Percentiles rank a stretch among this genome's conserved stretches.
These are phyloP conservation scores for Entamoeba dispar DNA, from an alignment of 208 protist species.

Conservation along the genomic window DNA sequence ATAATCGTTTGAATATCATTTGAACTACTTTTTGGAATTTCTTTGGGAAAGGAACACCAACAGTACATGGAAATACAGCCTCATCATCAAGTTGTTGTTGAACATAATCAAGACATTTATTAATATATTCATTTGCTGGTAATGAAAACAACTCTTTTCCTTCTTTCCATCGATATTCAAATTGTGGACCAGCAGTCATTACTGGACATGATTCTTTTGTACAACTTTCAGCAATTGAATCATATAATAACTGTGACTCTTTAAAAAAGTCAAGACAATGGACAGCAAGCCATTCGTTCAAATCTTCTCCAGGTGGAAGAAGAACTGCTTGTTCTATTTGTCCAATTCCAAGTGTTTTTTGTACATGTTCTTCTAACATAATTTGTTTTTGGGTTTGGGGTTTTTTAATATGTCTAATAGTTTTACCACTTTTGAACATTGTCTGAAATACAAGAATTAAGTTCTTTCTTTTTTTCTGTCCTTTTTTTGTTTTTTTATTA, in stretches of 20 bases:
- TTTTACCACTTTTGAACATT: background rate
- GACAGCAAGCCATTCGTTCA: slow-evolving; percentile 28
- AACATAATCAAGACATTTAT: slow-evolving; percentile 84
- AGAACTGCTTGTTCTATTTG: slow-evolving; percentile 15
- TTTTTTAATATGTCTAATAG: background rate
- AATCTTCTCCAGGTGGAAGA: slow-evolving; percentile 22
- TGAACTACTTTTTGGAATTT: slow-evolving; percentile 61
- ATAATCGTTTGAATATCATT: slow-evolving; percentile 83
- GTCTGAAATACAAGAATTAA: too few relatives aligned
- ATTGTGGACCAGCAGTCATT: slow-evolving; percentile 11
- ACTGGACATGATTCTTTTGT: slow-evolving; percentile 35
- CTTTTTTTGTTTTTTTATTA: too few relatives aligned
- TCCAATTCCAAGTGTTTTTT: slow-evolving; percentile 25
- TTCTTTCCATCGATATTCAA: slow-evolving; percentile 84
- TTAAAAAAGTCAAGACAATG: slow-evolving; percentile 86
- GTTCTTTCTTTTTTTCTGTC: too few relatives aligned
- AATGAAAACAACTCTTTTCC: slow-evolving; percentile 62
- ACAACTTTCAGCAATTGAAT: slow-evolving; percentile 90
- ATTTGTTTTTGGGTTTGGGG: background rate
- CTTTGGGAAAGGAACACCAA: slow-evolving; percentile 44
- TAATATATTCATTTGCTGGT: slow-evolving; percentile 83
- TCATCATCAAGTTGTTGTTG: slow-evolving; percentile 79
- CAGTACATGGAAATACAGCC: slow-evolving; percentile 61
- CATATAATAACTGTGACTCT: slow-evolving; percentile 89
- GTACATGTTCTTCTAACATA: background rate